phyloP scores from a whole-genome alignment of 768 basidiomycete species.

The Kwoniella dendrophila region DNA sequence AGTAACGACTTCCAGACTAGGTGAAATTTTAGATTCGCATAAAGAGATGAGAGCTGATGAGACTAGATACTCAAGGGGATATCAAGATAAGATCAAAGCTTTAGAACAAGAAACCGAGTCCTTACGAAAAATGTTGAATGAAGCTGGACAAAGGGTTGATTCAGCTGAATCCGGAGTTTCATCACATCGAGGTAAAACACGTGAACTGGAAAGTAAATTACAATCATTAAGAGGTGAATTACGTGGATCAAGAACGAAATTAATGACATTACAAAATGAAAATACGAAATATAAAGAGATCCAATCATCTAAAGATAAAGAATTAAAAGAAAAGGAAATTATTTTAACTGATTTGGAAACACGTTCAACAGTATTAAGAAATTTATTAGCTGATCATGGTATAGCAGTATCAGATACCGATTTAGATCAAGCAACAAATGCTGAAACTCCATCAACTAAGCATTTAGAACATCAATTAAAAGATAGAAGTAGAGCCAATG shows the following conservation, averaged over 20 bases:
- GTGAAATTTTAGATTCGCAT: constrained; percentile 84
- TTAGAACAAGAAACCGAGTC: constrained; percentile 76
- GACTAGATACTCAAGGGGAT: constrained; percentile 71
- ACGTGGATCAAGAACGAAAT: constrained; percentile 60
- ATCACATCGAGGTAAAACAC: constrained; percentile 68
- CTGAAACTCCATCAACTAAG: constrained; percentile 37
- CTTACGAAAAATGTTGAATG: constrained; percentile 76
- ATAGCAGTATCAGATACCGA: constrained; percentile 76
- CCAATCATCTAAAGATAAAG: constrained; percentile 64
- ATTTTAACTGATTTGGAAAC: constrained; percentile 71
- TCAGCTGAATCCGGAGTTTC: constrained; percentile 67
- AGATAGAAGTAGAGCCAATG: constrained; percentile 71
- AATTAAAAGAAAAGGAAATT: constrained; percentile 67
- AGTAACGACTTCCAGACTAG: constrained; percentile 80
- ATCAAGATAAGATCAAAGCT: constrained; percentile 78
- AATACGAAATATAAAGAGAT: constrained; percentile 75
- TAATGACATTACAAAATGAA: constrained; percentile 68
- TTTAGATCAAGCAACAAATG: constrained; percentile 43
- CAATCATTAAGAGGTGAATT: constrained; percentile 72
- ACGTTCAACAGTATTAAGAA: constrained; percentile 76
- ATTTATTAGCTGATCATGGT: constrained; percentile 83
- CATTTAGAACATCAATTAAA: constrained; percentile 79
- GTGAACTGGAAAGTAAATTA: constrained; percentile 69
- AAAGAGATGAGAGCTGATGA: constrained; percentile 82
- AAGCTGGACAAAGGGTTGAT: constrained; percentile 71